These are phyloP conservation scores for Leptographium galeiforme DNA, from an alignment of 2,329 filamentous ascomycete species.

Conservation along the genomic window DNA sequence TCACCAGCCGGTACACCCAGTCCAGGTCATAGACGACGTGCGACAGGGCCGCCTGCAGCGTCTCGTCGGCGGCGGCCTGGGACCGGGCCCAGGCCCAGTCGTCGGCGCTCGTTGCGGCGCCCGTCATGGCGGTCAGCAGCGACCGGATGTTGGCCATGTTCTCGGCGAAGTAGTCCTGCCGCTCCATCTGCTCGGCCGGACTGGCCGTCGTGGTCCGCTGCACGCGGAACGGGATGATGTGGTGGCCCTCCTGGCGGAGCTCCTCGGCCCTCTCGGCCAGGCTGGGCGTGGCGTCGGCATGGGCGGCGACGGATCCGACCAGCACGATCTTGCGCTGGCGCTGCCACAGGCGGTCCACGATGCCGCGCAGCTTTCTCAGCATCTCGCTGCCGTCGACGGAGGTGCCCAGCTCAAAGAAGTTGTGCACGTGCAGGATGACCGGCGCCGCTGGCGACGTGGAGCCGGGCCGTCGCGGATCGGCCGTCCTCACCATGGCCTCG, in stretches of 20 bases:
- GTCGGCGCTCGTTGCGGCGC: constrained; percentile 11
- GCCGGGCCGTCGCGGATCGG: constrained; percentile 21
- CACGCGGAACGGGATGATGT: constrained; percentile 17
- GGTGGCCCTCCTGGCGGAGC: constrained; percentile 18
- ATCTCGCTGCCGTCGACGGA: constrained; percentile 57
- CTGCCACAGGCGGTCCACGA: constrained; percentile 59
- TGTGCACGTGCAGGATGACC: constrained; percentile 65
- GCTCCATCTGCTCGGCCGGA: constrained; percentile 8
- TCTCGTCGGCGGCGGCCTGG: neutral
- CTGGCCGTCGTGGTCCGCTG: constrained; percentile 3
- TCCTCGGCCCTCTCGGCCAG: constrained; percentile 18
- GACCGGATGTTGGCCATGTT: constrained; percentile 33
- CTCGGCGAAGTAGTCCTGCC: constrained; percentile 27
- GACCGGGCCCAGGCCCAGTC: constrained; percentile 1
- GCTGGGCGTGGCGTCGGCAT: constrained; percentile 27
- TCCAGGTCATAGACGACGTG: constrained; percentile 18
- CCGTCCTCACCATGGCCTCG: constrained; percentile 40
- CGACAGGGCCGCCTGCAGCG: constrained; percentile 3
- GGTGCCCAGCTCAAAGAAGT: constrained; percentile 65
- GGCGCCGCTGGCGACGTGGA: constrained; percentile 1
- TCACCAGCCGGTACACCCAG: constrained; percentile 19
- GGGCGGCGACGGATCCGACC: constrained; percentile 58
- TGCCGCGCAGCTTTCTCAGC: constrained; percentile 53
- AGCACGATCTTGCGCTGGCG: constrained; percentile 61
- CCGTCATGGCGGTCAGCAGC: constrained; percentile 28